Conservation (phyloP, 2,329 filamentous ascomycete genomes). For the Nothophaeocryptopus gaeumannii region DNA sequence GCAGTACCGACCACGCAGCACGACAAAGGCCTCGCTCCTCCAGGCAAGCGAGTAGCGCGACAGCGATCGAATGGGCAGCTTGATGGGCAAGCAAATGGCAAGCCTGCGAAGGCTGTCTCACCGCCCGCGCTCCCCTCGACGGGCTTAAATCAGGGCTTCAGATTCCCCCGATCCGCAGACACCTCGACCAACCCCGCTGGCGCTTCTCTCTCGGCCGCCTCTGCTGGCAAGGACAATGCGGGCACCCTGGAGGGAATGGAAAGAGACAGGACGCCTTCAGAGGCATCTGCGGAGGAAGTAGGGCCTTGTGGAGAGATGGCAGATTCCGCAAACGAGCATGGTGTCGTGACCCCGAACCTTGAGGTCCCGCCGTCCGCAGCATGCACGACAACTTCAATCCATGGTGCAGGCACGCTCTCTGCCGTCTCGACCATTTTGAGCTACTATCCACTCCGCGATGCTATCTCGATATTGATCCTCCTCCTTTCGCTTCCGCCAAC, state of each 20-base stretch:
- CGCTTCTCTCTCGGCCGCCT: slow-evolving; percentile 17
- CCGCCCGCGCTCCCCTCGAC: slow-evolving; percentile 41
- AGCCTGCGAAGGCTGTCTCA: slow-evolving; percentile 30
- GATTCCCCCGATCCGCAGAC: slow-evolving; percentile 34
- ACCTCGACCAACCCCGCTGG: slow-evolving; percentile 15
- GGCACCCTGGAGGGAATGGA: slow-evolving; percentile 22
- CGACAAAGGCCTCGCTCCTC: slow-evolving; percentile 82
- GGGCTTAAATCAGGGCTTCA: slow-evolving; percentile 39
- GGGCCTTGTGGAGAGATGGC: slow-evolving; percentile 29
- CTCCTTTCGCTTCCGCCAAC: slow-evolving; percentile 88
- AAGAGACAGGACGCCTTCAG: slow-evolving; percentile 43
- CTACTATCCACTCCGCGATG: slow-evolving; percentile 88
- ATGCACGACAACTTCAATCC: slow-evolving; percentile 53
- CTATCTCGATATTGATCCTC: slow-evolving; percentile 93
- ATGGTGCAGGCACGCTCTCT: slow-evolving; percentile 69
- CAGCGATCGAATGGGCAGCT: slow-evolving; percentile 48
- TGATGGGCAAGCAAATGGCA: slow-evolving; percentile 44
- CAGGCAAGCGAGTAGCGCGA: slow-evolving; percentile 63
- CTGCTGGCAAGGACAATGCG: slow-evolving; percentile 27
- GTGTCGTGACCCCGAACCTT: slow-evolving; percentile 27
- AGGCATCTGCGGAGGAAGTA: slow-evolving; percentile 42
- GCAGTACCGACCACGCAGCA: slow-evolving; percentile 49
- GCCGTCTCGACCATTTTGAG: slow-evolving; percentile 82
- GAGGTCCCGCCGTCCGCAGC: slow-evolving; percentile 21
- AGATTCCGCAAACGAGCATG: slow-evolving; percentile 28